Conservation (phyloP, 2,329 filamentous ascomycete species). For the Colletotrichum eleusines region DNA sequence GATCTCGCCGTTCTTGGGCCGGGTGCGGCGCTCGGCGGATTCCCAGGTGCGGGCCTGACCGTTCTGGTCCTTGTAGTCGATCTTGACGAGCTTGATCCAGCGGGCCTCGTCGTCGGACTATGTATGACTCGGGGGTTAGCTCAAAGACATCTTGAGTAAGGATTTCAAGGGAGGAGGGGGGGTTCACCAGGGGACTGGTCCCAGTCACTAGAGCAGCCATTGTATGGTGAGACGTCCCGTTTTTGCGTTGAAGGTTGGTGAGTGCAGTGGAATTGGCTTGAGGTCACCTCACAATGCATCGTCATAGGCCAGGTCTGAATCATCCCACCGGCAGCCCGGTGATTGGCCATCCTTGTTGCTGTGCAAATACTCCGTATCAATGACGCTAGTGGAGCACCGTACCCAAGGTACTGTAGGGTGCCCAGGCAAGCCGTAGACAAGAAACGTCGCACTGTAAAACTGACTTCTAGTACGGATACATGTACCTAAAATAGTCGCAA, state of each 20-base stretch:
- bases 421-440: too few species aligned
- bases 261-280: neutral
- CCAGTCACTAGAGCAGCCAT: slow-evolving; percentile 56
- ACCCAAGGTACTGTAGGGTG: too few species aligned
- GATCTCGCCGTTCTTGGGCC: slow-evolving; percentile 70
- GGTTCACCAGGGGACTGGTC: slow-evolving; percentile 58
- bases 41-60: slow-evolving; percentile 75
- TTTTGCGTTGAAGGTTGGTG: neutral
- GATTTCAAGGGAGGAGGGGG: neutral
- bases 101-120: slow-evolving; percentile 65
- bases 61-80: slow-evolving; percentile 73
- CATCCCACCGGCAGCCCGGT: too few species aligned
- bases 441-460: too few species aligned
- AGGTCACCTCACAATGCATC: too few species aligned
- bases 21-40: slow-evolving; percentile 77
- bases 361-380: too few species aligned
- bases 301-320: too few species aligned
- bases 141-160: neutral
- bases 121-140: neutral
- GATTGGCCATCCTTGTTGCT: too few species aligned
- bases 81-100: slow-evolving; percentile 72
- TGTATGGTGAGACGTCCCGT: neutral
- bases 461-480: too few species aligned
- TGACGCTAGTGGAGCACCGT: too few species aligned
- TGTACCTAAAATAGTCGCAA: too few species aligned